Percentiles rank a stretch among this genome's conserved stretches.
Conservation (phyloP, 2,329 filamentous ascomycete species). For the Cladosporium cucumerinum region DNA sequence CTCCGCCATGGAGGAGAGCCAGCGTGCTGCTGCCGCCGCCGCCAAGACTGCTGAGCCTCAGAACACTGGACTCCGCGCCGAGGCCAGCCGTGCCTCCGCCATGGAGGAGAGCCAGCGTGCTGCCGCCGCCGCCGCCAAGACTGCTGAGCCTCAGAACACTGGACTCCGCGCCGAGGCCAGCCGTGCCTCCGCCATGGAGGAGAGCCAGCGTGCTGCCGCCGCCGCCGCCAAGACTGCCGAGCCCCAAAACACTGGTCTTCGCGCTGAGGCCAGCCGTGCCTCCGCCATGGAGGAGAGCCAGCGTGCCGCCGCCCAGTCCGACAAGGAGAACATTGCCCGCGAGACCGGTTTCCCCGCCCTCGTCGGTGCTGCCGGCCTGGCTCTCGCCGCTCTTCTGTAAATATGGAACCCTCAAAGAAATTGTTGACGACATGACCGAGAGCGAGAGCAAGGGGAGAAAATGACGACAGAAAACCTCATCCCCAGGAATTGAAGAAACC, state of each 20-base stretch:
- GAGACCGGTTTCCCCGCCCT: conserved; percentile 14
- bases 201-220: conserved; percentile 11
- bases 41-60: neutral
- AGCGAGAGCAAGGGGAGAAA: neutral
- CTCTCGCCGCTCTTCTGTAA: conserved; percentile 12
- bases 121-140: conserved; percentile 1
- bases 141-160: neutral
- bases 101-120: conserved; percentile 13
- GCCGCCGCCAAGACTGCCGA: conserved; percentile 1
- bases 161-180: neutral
- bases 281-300: conserved; percentile 9
- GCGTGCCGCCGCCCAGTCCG: conserved; percentile 8
- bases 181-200: conserved; percentile 9
- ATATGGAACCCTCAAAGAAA: neutral
- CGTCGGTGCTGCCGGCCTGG: conserved; percentile 12
- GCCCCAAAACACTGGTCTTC: neutral
- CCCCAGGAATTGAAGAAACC: neutral
- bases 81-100: conserved; percentile 7
- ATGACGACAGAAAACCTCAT: neutral
- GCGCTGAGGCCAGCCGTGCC: conserved; percentile 5
- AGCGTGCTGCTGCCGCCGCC: neutral
- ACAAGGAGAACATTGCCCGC: conserved; percentile 5
- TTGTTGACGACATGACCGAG: neutral
- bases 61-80: neutral
- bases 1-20: conserved; percentile 5